phyloP scores from a whole-genome alignment of 495 filamentous ascomycete species.

The Hypoxylon cercidicola region DNA sequence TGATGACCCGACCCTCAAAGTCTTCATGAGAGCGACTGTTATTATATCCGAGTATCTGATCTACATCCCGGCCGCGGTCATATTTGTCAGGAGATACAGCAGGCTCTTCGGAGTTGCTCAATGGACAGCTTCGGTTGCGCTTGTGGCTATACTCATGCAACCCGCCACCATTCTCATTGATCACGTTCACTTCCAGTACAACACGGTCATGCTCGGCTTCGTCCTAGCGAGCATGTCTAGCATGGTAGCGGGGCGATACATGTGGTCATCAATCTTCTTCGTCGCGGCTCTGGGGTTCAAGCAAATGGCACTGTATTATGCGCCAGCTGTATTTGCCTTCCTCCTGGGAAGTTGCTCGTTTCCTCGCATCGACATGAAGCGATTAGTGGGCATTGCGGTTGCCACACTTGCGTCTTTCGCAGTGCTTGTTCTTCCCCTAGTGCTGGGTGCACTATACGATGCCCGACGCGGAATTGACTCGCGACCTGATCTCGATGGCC shows the following conservation, averaged over 20 bases:
- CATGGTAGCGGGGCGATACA: conserved; percentile 81
- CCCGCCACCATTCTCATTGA: conserved; percentile 92
- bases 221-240: conserved; percentile 86
- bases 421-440: conserved; percentile 76
- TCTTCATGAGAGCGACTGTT: conserved; percentile 94
- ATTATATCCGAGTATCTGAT: conserved; percentile 88
- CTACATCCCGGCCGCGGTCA: conserved; percentile 85
- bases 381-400: conserved; percentile 77
- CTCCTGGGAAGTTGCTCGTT: conserved; percentile 86
- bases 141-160: conserved; percentile 91
- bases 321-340: conserved; percentile 90
- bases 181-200: conserved; percentile 99
- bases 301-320: conserved; percentile 98
- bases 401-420: conserved; percentile 78
- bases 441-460: conserved; percentile 72
- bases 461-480: conserved; percentile 62
- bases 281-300: conserved; percentile 94
- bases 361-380: conserved; percentile 72
- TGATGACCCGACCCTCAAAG: conserved; percentile 82
- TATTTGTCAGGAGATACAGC: conserved; percentile 82
- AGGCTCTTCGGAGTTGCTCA: conserved; percentile 72
- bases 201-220: conserved; percentile 96
- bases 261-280: conserved; percentile 94
- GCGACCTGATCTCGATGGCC: conserved; percentile 57
- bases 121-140: conserved; percentile 84